Percentiles rank a stretch among this genome's conserved stretches.
These are phyloP conservation scores for Lasiodiplodia sp. DNA, from an alignment of 2,329 filamentous ascomycete genomes.

Conservation along the genomic window DNA sequence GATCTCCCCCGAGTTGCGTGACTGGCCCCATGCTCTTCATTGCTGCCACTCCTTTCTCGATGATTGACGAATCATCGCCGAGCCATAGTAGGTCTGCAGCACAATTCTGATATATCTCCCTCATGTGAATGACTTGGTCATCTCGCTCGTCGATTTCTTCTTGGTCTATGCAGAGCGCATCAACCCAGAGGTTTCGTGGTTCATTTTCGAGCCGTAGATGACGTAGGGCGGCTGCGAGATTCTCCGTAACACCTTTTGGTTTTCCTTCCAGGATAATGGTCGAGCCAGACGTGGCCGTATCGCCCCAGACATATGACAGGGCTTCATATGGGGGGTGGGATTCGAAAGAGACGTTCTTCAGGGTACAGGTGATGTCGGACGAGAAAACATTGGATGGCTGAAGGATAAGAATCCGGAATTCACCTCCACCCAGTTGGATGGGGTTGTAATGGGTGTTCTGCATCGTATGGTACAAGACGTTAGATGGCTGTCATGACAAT, in stretches of 20 bases:
- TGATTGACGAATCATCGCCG: conserved; percentile 22
- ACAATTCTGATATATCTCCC: conserved; percentile 27
- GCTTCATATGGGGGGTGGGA: conserved; percentile 28
- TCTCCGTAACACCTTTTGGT: conserved; percentile 24
- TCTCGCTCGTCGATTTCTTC: conserved; percentile 21
- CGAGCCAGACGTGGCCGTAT: conserved; percentile 8
- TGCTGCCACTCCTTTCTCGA: conserved; percentile 26
- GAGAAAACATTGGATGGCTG: not conserved
- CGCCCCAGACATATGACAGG: conserved; percentile 33
- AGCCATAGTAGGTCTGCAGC: conserved; percentile 28
- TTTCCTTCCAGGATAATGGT: conserved; percentile 22
- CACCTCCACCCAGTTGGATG: not conserved
- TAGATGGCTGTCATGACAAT: too few species aligned
- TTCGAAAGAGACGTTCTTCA: conserved; percentile 5
- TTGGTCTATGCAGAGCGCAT: conserved; percentile 33
- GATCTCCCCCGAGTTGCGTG: conserved; percentile 29
- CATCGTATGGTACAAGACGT: not conserved
- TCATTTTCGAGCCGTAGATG: conserved; percentile 19
- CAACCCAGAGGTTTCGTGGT: conserved; percentile 32
- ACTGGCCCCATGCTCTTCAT: conserved; percentile 35
- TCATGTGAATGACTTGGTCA: conserved; percentile 31
- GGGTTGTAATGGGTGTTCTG: not conserved
- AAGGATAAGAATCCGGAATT: not conserved
- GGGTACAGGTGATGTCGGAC: not conserved
- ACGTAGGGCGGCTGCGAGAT: conserved; percentile 24